Conservation (phyloP, 2,329 filamentous ascomycete species). For the Beauveria scarabaeidicola region DNA sequence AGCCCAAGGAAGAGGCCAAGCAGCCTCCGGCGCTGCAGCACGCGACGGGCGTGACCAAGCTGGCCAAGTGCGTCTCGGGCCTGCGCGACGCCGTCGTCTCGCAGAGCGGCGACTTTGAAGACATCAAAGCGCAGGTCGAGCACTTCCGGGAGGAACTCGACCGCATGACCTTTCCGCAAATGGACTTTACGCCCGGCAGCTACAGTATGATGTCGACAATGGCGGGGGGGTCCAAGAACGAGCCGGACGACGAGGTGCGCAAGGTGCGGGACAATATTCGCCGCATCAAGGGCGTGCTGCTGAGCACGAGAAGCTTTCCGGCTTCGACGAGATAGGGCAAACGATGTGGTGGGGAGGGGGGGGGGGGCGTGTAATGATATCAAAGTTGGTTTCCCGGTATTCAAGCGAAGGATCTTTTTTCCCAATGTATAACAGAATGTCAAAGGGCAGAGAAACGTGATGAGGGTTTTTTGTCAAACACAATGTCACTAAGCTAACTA, state of each 20-base stretch:
- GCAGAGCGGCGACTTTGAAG: slow-evolving; percentile 40
- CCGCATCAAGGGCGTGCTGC: slow-evolving; percentile 67
- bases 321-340: slow-evolving; percentile 24
- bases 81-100: slow-evolving; percentile 35
- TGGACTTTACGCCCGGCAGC: slow-evolving; percentile 24
- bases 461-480: no score
- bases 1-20: neutral
- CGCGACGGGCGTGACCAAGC: slow-evolving; percentile 30
- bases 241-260: slow-evolving; percentile 62
- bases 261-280: slow-evolving; percentile 67
- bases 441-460: neutral
- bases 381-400: neutral
- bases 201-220: slow-evolving; percentile 30
- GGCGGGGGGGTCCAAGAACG: slow-evolving; percentile 31
- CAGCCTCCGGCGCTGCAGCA: slow-evolving; percentile 29
- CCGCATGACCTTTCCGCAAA: slow-evolving; percentile 40
- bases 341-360: no score
- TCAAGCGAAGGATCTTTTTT: neutral
- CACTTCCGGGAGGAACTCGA: slow-evolving; percentile 60
- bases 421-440: neutral
- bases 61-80: slow-evolving; percentile 34
- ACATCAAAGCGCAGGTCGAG: slow-evolving; percentile 44
- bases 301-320: slow-evolving; percentile 70
- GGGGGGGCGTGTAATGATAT: neutral
- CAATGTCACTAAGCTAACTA: neutral